Evolutionary conservation across 129 eudicot species (phyloP).

Genomic region (Pseudognaphalium luteoalbum): DNA sequence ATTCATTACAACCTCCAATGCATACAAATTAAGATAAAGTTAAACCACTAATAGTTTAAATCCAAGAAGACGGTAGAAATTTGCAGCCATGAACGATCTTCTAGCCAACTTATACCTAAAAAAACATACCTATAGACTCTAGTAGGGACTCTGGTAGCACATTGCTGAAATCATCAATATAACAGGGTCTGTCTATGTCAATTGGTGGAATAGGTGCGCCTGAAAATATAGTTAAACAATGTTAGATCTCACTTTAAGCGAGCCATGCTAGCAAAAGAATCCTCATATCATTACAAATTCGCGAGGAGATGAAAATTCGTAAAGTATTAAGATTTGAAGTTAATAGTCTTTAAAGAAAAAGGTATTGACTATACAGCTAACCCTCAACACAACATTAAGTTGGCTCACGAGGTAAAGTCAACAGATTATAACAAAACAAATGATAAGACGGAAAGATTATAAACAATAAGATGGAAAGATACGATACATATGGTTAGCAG

Average conservation of each 20-base stretch:
- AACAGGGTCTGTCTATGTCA: conserved; percentile 50
- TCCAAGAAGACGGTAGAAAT: background rate
- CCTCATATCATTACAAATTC: background rate
- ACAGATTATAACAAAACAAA: background rate
- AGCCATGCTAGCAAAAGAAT: background rate
- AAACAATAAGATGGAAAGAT: background rate
- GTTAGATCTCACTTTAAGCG: background rate
- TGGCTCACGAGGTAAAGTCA: background rate
- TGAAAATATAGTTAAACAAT: conserved; percentile 11
- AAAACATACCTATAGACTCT: conserved; percentile 62
- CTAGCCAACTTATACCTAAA: background rate
- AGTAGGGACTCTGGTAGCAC: conserved; percentile 57
- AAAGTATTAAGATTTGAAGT: background rate
- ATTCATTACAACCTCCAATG: background rate
- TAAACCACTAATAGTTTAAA: background rate
- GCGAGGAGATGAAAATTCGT: background rate
- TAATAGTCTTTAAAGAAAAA: background rate
- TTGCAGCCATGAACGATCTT: background rate
- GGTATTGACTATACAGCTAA: background rate
- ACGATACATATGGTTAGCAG: background rate
- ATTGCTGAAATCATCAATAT: conserved; percentile 48
- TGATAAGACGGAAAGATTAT: background rate
- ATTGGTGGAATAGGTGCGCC: conserved; percentile 30
- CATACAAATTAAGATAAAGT: background rate
- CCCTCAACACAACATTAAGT: background rate